Percentiles rank a stretch among this genome's conserved stretches.
Evolutionary conservation across 2,329 filamentous ascomycete species (phyloP).

Genomic region (Monosporascus sp.): DNA sequence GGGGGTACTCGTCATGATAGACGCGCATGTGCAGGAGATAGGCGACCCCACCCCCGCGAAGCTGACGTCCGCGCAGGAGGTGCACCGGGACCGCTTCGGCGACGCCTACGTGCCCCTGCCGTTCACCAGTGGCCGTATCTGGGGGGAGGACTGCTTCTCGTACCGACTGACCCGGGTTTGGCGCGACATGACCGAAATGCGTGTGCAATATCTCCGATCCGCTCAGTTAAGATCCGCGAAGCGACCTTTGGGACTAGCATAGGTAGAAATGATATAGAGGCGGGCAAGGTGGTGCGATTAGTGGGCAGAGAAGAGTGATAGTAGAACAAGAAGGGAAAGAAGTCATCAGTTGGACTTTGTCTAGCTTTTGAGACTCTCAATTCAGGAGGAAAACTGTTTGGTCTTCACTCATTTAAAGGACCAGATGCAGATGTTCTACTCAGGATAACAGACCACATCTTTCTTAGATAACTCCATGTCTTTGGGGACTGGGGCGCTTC

Average conservation of each 20-base stretch:
- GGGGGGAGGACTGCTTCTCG: background rate
- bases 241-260: conserved; percentile 7
- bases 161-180: conserved; percentile 18
- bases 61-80: conserved; percentile 5
- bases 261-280: no score
- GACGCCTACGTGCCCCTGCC: conserved; percentile 21
- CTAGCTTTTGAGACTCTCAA: no score
- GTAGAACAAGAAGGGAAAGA: no score
- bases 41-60: conserved; percentile 6
- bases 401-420: no score
- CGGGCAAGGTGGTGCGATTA: no score
- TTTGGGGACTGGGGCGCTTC: no score
- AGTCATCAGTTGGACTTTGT: no score
- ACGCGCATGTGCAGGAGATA: conserved; percentile 11
- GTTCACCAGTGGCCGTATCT: conserved; percentile 1
- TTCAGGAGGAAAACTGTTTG: no score
- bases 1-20: conserved; percentile 16
- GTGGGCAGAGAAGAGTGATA: no score
- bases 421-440: no score
- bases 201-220: conserved; percentile 21
- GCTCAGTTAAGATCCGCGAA: conserved; percentile 20
- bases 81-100: conserved; percentile 25
- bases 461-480: no score
- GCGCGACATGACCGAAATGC: conserved; percentile 19
- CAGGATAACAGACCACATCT: no score